These are phyloP conservation scores for Sutorius eximius DNA, from an alignment of 1,284 basidiomycete species.

Conservation along the genomic window DNA sequence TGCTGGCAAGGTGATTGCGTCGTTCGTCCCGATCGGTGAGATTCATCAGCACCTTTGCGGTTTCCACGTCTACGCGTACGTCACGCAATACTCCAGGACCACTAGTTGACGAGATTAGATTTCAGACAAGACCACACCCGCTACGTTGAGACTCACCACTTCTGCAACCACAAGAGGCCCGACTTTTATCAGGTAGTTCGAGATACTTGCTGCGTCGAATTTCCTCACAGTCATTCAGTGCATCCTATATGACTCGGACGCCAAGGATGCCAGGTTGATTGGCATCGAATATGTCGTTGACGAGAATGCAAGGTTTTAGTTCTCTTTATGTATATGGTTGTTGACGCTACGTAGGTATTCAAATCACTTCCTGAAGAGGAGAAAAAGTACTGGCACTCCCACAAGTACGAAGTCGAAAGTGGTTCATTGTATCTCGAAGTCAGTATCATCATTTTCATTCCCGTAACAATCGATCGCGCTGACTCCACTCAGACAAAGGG, in stretches of 20 bases:
- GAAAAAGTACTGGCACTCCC: conserved; percentile 53
- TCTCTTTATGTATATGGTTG: background rate
- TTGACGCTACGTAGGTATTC: conserved; percentile 36
- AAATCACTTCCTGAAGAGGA: conserved; percentile 43
- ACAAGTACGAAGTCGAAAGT: conserved; percentile 49
- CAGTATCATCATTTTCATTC: background rate
- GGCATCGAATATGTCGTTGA: conserved; percentile 54
- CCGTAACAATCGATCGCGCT: background rate
- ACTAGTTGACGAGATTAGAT: background rate
- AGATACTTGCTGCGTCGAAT: background rate
- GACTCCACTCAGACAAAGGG: conserved; percentile 29
- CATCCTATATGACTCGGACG: conserved; percentile 48
- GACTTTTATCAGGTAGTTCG: conserved; percentile 21
- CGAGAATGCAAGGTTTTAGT: conserved; percentile 33
- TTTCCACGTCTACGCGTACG: conserved; percentile 41
- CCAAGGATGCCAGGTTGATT: conserved; percentile 46
- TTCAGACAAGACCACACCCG: conserved; percentile 36
- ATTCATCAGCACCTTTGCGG: conserved; percentile 52
- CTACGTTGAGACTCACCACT: conserved; percentile 35
- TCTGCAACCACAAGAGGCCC: conserved; percentile 29
- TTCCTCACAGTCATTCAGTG: conserved; percentile 27
- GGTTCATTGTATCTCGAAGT: conserved; percentile 47
- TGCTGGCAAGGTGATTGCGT: conserved; percentile 43
- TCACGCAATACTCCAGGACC: background rate
- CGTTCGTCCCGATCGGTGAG: conserved; percentile 45